Percentiles rank a stretch among this genome's conserved stretches.
Conservation (phyloP, 768 basidiomycete genomes). For the Xerocomellus intermedius region DNA sequence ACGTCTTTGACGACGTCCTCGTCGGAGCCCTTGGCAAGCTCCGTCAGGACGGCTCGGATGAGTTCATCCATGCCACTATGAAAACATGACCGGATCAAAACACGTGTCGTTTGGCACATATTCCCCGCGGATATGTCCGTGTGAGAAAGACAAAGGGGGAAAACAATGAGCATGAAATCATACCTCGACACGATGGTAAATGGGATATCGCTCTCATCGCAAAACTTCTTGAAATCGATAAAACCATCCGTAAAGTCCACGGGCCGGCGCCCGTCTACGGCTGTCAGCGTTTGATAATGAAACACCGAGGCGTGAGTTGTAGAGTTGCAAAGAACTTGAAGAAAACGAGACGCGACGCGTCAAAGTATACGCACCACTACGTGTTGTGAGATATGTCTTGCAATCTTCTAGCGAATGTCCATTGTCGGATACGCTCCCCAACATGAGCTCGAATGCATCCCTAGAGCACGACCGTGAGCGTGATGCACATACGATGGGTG, state of each 20-base stretch:
- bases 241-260: constrained; percentile 53
- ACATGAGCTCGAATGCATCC: constrained; percentile 86
- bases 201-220: constrained; percentile 76
- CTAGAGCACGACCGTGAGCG: constrained; percentile 40
- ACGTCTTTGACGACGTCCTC: constrained; percentile 71
- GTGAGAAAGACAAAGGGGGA: constrained; percentile 7
- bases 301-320: background rate
- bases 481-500: background rate
- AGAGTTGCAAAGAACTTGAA: background rate
- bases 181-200: constrained; percentile 93
- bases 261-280: constrained; percentile 5
- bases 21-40: constrained; percentile 53
- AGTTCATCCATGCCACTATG: constrained; percentile 88
- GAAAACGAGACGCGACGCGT: background rate
- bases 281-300: constrained; percentile 4
- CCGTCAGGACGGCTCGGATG: constrained; percentile 85
- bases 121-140: background rate
- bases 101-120: background rate
- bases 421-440: constrained; percentile 71
- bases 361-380: constrained; percentile 40
- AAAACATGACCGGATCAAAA: constrained; percentile 4
- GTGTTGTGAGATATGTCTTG: constrained; percentile 67
- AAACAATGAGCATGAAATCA: constrained; percentile 5
- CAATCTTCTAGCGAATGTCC: constrained; percentile 86
- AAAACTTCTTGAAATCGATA: constrained; percentile 83